Percentiles rank a stretch among this genome's conserved stretches.
Conservation (phyloP, 805 yeast species). For the Citeromyces nyonsensis region DNA sequence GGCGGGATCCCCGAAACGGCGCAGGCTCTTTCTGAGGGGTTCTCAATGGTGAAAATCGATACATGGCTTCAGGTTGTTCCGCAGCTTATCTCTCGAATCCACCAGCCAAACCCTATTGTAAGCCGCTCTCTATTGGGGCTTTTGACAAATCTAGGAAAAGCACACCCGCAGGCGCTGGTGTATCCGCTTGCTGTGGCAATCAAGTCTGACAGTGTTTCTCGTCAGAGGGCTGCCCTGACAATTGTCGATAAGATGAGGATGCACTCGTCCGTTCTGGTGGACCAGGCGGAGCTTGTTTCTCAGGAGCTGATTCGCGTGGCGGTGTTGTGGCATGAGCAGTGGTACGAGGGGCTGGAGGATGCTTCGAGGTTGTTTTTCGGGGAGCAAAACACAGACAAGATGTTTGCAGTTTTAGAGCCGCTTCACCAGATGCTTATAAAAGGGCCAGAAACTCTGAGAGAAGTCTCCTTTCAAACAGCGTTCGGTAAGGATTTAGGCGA, state of each 20-base stretch:
- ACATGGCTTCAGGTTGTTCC: conserved; percentile 95
- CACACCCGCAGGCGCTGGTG: conserved; percentile 94
- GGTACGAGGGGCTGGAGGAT: conserved; percentile 97
- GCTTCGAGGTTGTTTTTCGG: conserved; percentile 90
- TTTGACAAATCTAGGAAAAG: conserved; percentile 77
- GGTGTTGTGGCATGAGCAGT: conserved; percentile 92
- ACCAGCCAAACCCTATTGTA: conserved; percentile 82
- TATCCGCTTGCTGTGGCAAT: conserved; percentile 94
- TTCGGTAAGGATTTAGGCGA: conserved; percentile 88
- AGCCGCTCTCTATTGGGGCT: conserved; percentile 67
- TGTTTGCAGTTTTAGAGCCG: conserved; percentile 86
- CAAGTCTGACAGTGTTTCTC: conserved; percentile 77
- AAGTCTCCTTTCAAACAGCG: conserved; percentile 81
- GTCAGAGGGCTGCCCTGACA: conserved; percentile 84
- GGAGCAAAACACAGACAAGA: conserved; percentile 86
- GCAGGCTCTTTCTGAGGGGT: conserved; percentile 80
- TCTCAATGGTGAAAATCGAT: conserved; percentile 75
- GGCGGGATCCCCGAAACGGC: conserved; percentile 92
- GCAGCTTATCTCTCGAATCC: conserved; percentile 89
- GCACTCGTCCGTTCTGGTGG: conserved; percentile 74
- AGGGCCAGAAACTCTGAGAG: conserved; percentile 88
- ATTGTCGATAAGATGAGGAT: conserved; percentile 86
- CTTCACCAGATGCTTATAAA: conserved; percentile 70
- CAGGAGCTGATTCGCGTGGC: conserved; percentile 89
- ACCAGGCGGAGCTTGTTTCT: conserved; percentile 90